A percentile compares a stretch with the other conserved stretches of the same genome.
Evolutionary conservation across 805 yeast species (phyloP).

Genomic region (Ogataea methanolica): DNA sequence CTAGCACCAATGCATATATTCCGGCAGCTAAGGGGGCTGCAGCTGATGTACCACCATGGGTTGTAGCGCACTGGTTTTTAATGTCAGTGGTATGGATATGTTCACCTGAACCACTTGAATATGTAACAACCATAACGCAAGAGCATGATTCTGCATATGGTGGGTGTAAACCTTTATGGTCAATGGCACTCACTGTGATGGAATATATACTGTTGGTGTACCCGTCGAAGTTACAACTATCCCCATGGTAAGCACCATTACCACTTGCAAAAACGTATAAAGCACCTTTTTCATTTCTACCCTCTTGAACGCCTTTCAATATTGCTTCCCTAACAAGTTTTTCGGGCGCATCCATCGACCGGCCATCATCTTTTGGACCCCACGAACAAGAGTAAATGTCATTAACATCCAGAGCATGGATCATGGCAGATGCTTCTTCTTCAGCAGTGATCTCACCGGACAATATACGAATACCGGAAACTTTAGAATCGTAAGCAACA

Average conservation of each 20-base stretch:
- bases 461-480: slow-evolving; percentile 85
- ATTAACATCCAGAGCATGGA: slow-evolving; percentile 74
- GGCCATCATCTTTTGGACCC: slow-evolving; percentile 97
- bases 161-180: slow-evolving; percentile 82
- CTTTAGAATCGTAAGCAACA: slow-evolving; percentile 83
- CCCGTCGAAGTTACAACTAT: slow-evolving; percentile 95
- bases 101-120: slow-evolving; percentile 86
- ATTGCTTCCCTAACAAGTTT: slow-evolving; percentile 73
- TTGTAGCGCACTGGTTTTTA: slow-evolving; percentile 58
- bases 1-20: slow-evolving; percentile 75
- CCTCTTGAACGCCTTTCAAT: slow-evolving; percentile 77
- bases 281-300: slow-evolving; percentile 77
- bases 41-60: slow-evolving; percentile 96
- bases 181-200: slow-evolving; percentile 92
- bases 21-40: slow-evolving; percentile 99
- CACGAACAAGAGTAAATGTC: slow-evolving; percentile 96
- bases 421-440: slow-evolving; percentile 87
- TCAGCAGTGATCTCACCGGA: slow-evolving; percentile 76
- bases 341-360: slow-evolving; percentile 81
- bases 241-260: slow-evolving; percentile 79
- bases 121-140: slow-evolving; percentile 91
- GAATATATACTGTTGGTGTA: slow-evolving; percentile 94
- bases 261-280: slow-evolving; percentile 95
- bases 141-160: slow-evolving; percentile 88
- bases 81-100: slow-evolving; percentile 86